phyloP scores from a whole-genome alignment of 78 protist genomes.

The Monosiga brevicollis region DNA sequence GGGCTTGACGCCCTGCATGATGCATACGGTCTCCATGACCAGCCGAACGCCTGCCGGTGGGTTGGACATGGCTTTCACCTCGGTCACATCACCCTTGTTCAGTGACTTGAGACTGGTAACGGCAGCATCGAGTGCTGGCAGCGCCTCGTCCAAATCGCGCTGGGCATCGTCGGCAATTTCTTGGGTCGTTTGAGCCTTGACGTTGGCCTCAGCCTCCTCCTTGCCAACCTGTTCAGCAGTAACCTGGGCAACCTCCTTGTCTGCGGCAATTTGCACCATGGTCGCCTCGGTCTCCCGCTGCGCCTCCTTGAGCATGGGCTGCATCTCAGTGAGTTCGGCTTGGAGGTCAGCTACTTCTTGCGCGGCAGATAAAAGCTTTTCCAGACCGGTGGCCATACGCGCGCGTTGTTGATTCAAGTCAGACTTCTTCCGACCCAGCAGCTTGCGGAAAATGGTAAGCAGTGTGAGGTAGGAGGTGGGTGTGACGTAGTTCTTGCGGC shows the following conservation, averaged over 20 bases:
- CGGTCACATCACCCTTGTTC: constrained; percentile 46
- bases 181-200: constrained; percentile 46
- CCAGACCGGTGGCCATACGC: constrained; percentile 63
- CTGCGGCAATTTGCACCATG: constrained; percentile 44
- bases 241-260: constrained; percentile 44
- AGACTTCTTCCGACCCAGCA: background rate
- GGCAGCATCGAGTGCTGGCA: constrained; percentile 78
- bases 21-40: constrained; percentile 68
- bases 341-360: constrained; percentile 59
- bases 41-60: constrained; percentile 72
- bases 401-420: background rate
- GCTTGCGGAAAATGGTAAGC: constrained; percentile 28
- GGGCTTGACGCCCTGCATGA: constrained; percentile 45
- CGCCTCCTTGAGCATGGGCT: constrained; percentile 56
- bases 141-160: constrained; percentile 64
- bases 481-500: constrained; percentile 59
- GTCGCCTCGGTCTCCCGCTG: constrained; percentile 40
- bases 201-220: constrained; percentile 51
- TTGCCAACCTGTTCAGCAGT: constrained; percentile 17
- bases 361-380: constrained; percentile 67
- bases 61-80: constrained; percentile 37
- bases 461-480: constrained; percentile 73
- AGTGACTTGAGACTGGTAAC: constrained; percentile 35
- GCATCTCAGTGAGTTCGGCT: constrained; percentile 44
- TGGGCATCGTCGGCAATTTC: constrained; percentile 49